These are phyloP conservation scores for Talaromyces piceae DNA, from an alignment of 2,329 filamentous ascomycete genomes.

Conservation along the genomic window DNA sequence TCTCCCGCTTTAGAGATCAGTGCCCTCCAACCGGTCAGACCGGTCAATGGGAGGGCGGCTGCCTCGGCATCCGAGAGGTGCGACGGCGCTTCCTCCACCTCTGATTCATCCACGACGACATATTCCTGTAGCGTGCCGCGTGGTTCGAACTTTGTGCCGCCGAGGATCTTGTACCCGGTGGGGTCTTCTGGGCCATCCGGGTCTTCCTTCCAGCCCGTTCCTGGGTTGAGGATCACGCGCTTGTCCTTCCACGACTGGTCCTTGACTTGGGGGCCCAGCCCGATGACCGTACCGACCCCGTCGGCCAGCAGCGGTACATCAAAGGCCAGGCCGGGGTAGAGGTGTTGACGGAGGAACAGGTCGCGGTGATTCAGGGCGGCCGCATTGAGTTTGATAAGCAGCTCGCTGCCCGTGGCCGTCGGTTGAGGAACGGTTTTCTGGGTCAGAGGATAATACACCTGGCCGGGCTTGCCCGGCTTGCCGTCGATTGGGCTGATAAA, in stretches of 20 bases:
- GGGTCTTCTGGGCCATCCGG: constrained; percentile 65
- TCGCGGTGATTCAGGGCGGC: constrained; percentile 91
- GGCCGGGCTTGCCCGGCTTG: constrained; percentile 61
- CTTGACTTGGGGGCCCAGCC: constrained; percentile 48
- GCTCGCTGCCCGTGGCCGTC: constrained; percentile 56
- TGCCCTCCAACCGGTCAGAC: constrained; percentile 82
- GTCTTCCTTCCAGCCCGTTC: constrained; percentile 65
- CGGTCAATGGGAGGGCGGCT: constrained; percentile 76
- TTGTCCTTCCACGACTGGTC: constrained; percentile 54
- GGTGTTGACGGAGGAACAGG: constrained; percentile 84
- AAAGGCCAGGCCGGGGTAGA: constrained; percentile 82
- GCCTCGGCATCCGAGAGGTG: constrained; percentile 69
- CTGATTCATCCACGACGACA: constrained; percentile 58
- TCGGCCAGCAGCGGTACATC: constrained; percentile 72
- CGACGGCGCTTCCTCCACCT: constrained; percentile 67
- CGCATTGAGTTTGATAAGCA: constrained; percentile 68
- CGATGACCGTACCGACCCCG: constrained; percentile 66
- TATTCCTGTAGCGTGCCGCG: constrained; percentile 70
- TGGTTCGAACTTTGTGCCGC: constrained; percentile 55
- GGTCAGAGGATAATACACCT: constrained; percentile 60
- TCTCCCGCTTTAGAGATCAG: constrained; percentile 69
- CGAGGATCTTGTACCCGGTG: constrained; percentile 33
- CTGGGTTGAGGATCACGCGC: constrained; percentile 71
- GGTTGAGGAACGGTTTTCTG: constrained; percentile 57
- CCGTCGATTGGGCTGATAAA: constrained; percentile 53